Evolutionary conservation across 176 grass and related monocot species (phyloP).

Genomic region (Urochloa ruziziensis): DNA sequence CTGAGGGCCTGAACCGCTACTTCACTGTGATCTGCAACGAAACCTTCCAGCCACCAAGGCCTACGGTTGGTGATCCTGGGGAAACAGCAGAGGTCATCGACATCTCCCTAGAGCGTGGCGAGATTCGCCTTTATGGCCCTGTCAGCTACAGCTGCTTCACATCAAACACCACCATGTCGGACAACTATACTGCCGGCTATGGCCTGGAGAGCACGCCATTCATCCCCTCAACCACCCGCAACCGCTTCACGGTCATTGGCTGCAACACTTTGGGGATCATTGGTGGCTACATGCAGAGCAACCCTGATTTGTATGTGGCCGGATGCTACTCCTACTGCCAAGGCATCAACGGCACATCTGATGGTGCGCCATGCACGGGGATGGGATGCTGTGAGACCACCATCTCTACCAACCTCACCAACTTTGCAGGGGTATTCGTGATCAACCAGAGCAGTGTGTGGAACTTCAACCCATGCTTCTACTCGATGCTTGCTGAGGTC

Average conservation of each 20-base stretch:
- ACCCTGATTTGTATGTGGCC: neutral
- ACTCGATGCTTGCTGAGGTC: slow-evolving; percentile 25
- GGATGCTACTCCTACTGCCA: slow-evolving; percentile 41
- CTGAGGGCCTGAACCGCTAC: neutral
- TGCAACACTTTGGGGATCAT: slow-evolving; percentile 15
- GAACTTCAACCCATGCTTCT: slow-evolving; percentile 46
- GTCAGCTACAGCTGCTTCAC: slow-evolving; percentile 28
- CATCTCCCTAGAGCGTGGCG: slow-evolving; percentile 18
- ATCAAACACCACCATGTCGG: slow-evolving; percentile 14
- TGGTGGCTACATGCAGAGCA: neutral
- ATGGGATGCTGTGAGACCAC: slow-evolving; percentile 33
- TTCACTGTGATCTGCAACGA: slow-evolving; percentile 22
- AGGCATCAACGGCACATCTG: slow-evolving; percentile 21
- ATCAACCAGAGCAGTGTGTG: neutral
- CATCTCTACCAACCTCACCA: slow-evolving; percentile 12
- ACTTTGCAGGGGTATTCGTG: neutral
- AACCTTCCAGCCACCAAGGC: slow-evolving; percentile 11
- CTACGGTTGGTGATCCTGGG: neutral
- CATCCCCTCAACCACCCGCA: neutral
- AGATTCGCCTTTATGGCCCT: neutral
- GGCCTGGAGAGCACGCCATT: neutral
- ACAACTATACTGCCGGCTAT: neutral
- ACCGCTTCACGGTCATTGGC: slow-evolving; percentile 32
- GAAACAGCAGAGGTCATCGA: neutral
- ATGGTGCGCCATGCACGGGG: neutral